phyloP scores from a whole-genome alignment of 2,329 filamentous ascomycete genomes.

The Cercospora sesami region DNA sequence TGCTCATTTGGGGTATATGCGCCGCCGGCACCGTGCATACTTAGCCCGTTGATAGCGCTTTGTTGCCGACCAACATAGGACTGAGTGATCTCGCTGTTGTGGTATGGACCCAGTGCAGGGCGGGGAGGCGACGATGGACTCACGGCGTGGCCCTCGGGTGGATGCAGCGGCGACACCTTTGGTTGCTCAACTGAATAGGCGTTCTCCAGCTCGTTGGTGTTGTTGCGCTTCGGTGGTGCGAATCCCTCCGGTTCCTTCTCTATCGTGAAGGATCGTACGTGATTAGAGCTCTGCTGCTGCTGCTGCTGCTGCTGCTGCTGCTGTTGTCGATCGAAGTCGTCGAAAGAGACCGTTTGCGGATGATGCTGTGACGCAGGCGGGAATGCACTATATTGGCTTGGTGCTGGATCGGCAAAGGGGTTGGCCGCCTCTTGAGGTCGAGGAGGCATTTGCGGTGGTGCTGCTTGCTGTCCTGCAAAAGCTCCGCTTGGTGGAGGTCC shows the following conservation, averaged over 20 bases:
- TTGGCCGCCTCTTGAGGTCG: slow-evolving; percentile 33
- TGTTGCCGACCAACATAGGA: slow-evolving; percentile 48
- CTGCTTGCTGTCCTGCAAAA: slow-evolving; percentile 16
- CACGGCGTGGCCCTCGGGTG: slow-evolving; percentile 14
- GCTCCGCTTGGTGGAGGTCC: slow-evolving; percentile 29
- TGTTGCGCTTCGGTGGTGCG: slow-evolving; percentile 21
- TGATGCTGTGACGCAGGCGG: slow-evolving; percentile 13
- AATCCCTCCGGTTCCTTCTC: slow-evolving; percentile 25
- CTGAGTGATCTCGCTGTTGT: slow-evolving; percentile 40
- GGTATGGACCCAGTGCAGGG: slow-evolving; percentile 33
- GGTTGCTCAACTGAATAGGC: slow-evolving; percentile 25
- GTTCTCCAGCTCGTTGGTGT: slow-evolving; percentile 33
- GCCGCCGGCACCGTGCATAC: slow-evolving; percentile 46
- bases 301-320: slow-evolving; percentile 20
- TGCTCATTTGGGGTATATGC: slow-evolving; percentile 16
- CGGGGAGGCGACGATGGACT: slow-evolving; percentile 23
- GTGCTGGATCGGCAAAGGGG: slow-evolving; percentile 47
- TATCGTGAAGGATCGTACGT: slow-evolving; percentile 28
- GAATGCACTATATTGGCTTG: slow-evolving; percentile 24
- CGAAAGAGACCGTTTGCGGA: slow-evolving; percentile 28
- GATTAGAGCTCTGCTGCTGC: slow-evolving; percentile 11
- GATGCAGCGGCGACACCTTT: slow-evolving; percentile 23
- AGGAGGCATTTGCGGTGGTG: slow-evolving; percentile 12
- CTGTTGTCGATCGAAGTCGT: slow-evolving; percentile 19
- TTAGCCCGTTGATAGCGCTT: slow-evolving; percentile 46